Conservation (phyloP, 2,329 filamentous ascomycete species). For the Alternaria triticina region DNA sequence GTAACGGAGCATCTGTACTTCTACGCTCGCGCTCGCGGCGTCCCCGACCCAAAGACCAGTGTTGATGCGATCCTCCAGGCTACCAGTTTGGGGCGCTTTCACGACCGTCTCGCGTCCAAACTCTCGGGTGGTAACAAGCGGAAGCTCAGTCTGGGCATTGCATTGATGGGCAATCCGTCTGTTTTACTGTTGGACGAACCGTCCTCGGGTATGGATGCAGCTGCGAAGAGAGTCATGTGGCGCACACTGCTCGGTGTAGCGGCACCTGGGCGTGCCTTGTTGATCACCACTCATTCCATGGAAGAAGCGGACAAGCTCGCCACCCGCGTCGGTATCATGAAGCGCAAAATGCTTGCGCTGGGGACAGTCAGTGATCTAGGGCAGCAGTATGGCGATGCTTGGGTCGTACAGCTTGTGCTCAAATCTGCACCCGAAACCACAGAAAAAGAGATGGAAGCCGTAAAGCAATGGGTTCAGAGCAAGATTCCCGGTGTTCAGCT, state of each 20-base stretch:
- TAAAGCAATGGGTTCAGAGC: slow-evolving; percentile 69
- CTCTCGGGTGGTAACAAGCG: slow-evolving; percentile 91
- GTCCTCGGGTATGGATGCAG: slow-evolving; percentile 85
- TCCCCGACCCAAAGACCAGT: slow-evolving; percentile 76
- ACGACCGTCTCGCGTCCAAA: slow-evolving; percentile 75
- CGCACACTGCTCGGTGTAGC: slow-evolving; percentile 76
- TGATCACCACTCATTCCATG: slow-evolving; percentile 94
- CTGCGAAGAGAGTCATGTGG: slow-evolving; percentile 94
- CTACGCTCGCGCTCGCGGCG: slow-evolving; percentile 84
- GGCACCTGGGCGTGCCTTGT: slow-evolving; percentile 73
- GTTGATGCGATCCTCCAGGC: slow-evolving; percentile 79
- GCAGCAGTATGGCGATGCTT: slow-evolving; percentile 75
- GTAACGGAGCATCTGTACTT: slow-evolving; percentile 85
- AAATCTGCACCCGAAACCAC: slow-evolving; percentile 75
- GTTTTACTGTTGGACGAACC: slow-evolving; percentile 91
- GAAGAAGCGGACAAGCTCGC: slow-evolving; percentile 93
- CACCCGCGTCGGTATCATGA: slow-evolving; percentile 83
- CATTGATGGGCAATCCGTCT: slow-evolving; percentile 88
- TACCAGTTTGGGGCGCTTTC: slow-evolving; percentile 76
- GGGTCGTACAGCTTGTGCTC: slow-evolving; percentile 83
- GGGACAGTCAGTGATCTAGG: slow-evolving; percentile 77
- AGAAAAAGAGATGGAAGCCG: slow-evolving; percentile 68
- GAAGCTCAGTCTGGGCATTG: slow-evolving; percentile 89
- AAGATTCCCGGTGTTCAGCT: slow-evolving; percentile 70
- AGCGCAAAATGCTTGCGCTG: slow-evolving; percentile 81